These are phyloP conservation scores for Rhizopus arrhizus DNA, from an alignment of 371 early-diverging fungal genomes.

Conservation along the genomic window DNA sequence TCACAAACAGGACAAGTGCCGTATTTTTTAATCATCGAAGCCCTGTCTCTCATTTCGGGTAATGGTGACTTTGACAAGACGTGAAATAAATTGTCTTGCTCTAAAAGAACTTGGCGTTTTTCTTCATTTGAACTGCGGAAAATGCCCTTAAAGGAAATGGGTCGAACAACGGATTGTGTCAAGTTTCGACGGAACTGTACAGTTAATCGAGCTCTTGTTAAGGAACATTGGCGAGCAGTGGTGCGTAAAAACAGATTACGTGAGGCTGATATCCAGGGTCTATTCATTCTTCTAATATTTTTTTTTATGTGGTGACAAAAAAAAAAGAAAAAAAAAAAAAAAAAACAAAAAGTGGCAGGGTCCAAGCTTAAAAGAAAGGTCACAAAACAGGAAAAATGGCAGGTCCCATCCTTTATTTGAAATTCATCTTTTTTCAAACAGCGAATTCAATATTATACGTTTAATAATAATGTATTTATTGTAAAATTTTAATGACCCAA, in stretches of 20 bases:
- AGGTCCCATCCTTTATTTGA: neutral
- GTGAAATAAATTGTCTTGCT: conserved; percentile 71
- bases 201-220: no score
- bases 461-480: no score
- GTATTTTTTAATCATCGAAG: conserved; percentile 65
- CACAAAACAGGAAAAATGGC: conserved; percentile 1
- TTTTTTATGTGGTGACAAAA: neutral
- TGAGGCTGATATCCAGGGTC: neutral
- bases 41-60: conserved; percentile 70
- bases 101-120: conserved; percentile 36
- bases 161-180: conserved; percentile 30
- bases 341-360: neutral
- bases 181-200: conserved; percentile 3
- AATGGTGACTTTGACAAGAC: conserved; percentile 74
- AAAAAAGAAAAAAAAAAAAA: neutral
- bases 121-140: conserved; percentile 19
- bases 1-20: conserved; percentile 80
- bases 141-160: conserved; percentile 41
- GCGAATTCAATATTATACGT: no score
- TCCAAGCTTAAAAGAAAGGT: conserved; percentile 5
- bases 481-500: no score
- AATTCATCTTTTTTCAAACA: neutral
- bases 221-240: neutral
- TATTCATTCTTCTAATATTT: neutral
- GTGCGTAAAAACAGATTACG: neutral